Evolutionary conservation across 768 basidiomycete genomes (phyloP).

Genomic region (Lyophyllum atratum): DNA sequence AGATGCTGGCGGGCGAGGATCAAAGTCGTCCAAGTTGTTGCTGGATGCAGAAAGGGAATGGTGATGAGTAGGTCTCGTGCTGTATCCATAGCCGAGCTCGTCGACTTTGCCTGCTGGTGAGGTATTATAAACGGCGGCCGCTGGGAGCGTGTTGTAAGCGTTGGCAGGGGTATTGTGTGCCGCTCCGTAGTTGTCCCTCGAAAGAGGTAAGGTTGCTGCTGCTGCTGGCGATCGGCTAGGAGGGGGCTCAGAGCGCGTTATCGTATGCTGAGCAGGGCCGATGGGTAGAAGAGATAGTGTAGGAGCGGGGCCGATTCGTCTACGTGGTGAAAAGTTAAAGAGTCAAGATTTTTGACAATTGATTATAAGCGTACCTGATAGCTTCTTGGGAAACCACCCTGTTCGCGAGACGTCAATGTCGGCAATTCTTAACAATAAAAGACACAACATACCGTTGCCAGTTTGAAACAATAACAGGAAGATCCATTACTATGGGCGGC

Average conservation of each 20-base stretch:
- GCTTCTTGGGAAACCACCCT: slow-evolving; percentile 77
- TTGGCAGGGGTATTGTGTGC: slow-evolving; percentile 1
- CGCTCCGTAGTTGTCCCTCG: slow-evolving; percentile 9
- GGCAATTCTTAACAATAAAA: not conserved
- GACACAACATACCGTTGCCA: slow-evolving; percentile 70
- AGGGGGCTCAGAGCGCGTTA: slow-evolving; percentile 8
- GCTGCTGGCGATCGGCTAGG: slow-evolving; percentile 4
- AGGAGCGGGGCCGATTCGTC: slow-evolving; percentile 51
- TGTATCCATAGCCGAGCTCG: slow-evolving; percentile 23
- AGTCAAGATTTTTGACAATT: not conserved
- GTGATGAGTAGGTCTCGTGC: slow-evolving; percentile 17
- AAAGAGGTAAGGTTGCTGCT: slow-evolving; percentile 14
- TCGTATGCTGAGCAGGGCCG: slow-evolving; percentile 8
- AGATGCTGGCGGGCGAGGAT: slow-evolving; percentile 12
- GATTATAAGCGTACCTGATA: slow-evolving; percentile 42
- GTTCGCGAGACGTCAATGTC: slow-evolving; percentile 7
- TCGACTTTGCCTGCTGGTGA: slow-evolving; percentile 14
- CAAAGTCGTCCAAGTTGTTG: slow-evolving; percentile 18
- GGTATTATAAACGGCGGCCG: not conserved
- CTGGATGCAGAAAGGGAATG: slow-evolving; percentile 19
- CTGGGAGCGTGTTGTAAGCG: slow-evolving; percentile 6
- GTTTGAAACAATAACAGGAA: slow-evolving; percentile 82
- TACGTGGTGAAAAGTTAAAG: slow-evolving; percentile 13
- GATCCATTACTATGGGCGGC: slow-evolving; percentile 63
- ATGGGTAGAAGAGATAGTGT: slow-evolving; percentile 43